Base-by-base conservation (phyloP, 768 basidiomycete genomes). In the Mycena rebaudengoi region DNA sequence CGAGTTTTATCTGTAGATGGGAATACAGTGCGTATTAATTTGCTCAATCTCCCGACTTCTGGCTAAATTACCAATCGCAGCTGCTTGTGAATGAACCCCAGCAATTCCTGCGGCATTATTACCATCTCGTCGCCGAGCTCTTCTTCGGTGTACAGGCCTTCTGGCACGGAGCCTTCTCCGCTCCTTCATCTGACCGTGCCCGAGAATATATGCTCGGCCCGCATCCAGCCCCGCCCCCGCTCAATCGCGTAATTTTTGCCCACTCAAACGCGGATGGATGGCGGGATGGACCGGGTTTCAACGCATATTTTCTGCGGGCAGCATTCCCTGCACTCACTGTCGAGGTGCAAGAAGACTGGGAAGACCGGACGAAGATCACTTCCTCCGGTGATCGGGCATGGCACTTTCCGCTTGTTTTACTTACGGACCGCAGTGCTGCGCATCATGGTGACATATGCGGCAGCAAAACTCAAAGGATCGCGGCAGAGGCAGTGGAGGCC, bases 111-210 rank as follows among this genome's bases (percentile, higher is more conserved):
- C 79, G 82, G 45, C 94, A 95, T 73, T 95, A 94, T 74, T 95
- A 95, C 75, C 94, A 95, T 76, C 89, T 93, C 62, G 91, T 90
- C 30, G 94, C 91, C 0, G 94, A 96, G 72, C 86, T 93, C 46
- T 78, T 93, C 59, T 79, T 95, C 30, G 94, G 93, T 30, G 77
- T 85, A 4, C 92, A 91, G 84, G 85, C 91, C 2, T 85, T 92
- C 69, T 92, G 89, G 89, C 79, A 82, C 44, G 88, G 89, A 33
- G 82, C 88, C 7, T 85, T 74, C 63, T 67, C 71, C 23, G 52
- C 35, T 21, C 62, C 66, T 18, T 62, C 69, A n/a, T 21, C 55
- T 20, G 69, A 72, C 58, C 58, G 74, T 41, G 62, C 60, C 46
- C 59, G 50, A 43, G 64, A 63, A 48, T 67, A 65, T 43, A 26